Evolutionary conservation across 257 asterid species (phyloP), one percentile per base, ranked within the genome.

Genomic region (Solanum piurae): DNA sequence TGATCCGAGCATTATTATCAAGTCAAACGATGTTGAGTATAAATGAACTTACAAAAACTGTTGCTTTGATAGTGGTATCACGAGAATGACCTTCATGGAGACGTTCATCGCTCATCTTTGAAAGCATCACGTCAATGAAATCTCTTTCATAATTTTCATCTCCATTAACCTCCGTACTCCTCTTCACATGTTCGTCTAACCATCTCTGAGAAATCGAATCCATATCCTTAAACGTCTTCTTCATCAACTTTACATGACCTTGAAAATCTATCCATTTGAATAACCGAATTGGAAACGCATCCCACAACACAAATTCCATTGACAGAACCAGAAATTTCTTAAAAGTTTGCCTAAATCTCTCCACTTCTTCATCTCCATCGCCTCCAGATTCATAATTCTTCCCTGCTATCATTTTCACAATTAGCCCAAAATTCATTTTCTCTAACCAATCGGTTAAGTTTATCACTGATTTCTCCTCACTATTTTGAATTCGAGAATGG

Each of bases 111-210:
- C 49, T 64, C 23, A 83, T 83, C 9, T 52, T 64, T 1, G 86
- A 52, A 58, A 83, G 74, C 88, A 89, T 86, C 31, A 88, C 88
- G 3, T 25, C 80, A 86, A 91, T 89, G 40, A 89, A 89, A 62
- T 86, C 88, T 0, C 14, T 23, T 31, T 86, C 91, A n/a, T 49
- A 5, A 2, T 86, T 87, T 18, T 0, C 83, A 76, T 12, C 31
- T 9, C 13, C 31, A 14, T 74, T 36, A 36, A 2, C 37, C 4
- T 66, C 12, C 4, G 1, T 42, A 40, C 27, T 40, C 83, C 4
- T 36, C 42, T 86, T 90, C 31, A 69, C 86, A 23, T 74, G 91
- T 1, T 71, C 76, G 2, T 87, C 88, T 13, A 91, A 40, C 92
- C 90, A 87, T 2, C 27, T 72, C 49, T 87, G 89, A 20, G 88